A percentile compares a stretch with the other conserved stretches of the same genome.
Evolutionary conservation across 2,329 filamentous ascomycete species (phyloP).

Genomic region (Aureobasidium lini): DNA sequence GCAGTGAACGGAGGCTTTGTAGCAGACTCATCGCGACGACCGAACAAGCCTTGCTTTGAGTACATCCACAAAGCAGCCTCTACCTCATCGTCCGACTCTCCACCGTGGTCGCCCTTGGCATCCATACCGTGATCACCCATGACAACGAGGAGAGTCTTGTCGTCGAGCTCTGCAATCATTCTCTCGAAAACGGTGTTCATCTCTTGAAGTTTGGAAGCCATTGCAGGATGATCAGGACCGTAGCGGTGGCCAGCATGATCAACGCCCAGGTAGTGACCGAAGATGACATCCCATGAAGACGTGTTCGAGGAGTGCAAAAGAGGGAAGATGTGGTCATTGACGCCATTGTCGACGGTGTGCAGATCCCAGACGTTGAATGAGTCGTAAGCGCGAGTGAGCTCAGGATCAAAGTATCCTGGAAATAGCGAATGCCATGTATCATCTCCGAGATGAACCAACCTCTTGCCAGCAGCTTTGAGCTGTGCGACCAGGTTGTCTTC

Average conservation of each 20-base stretch:
- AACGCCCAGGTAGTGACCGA: conserved; percentile 89
- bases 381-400: conserved; percentile 82
- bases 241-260: conserved; percentile 97
- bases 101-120: conserved; percentile 92
- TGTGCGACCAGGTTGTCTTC: conserved; percentile 75
- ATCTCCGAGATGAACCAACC: conserved; percentile 88
- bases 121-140: conserved; percentile 99
- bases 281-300: conserved; percentile 82
- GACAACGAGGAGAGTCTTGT: conserved; percentile 80
- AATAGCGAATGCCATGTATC: conserved; percentile 96
- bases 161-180: conserved; percentile 65
- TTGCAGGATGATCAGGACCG: conserved; percentile 84
- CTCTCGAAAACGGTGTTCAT: conserved; percentile 77
- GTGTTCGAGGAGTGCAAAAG: conserved; percentile 60
- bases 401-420: conserved; percentile 82
- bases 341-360: conserved; percentile 93
- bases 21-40: conserved; percentile 58
- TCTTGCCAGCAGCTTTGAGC: conserved; percentile 58
- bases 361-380: conserved; percentile 98
- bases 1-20: conserved; percentile 58
- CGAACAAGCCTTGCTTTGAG: conserved; percentile 78
- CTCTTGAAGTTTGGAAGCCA: conserved; percentile 82
- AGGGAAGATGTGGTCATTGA: conserved; percentile 83
- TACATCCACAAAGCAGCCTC: conserved; percentile 98
- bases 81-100: conserved; percentile 92